Evolutionary conservation across 495 filamentous ascomycete genomes (phyloP).

Genomic region (Emericellopsis terricola): DNA sequence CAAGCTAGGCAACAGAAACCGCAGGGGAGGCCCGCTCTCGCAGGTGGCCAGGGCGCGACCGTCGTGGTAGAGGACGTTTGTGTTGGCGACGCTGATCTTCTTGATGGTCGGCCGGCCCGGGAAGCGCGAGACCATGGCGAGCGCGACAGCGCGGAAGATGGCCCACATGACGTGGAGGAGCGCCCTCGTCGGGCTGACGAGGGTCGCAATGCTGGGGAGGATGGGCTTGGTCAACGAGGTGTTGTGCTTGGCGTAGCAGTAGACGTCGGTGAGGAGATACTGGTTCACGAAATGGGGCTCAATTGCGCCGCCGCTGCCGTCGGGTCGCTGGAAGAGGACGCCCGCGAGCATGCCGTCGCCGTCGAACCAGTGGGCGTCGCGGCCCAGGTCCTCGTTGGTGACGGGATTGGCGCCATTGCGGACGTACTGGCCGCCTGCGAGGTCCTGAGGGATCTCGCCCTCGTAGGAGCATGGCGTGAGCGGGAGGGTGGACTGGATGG

Average conservation of each 20-base stretch:
- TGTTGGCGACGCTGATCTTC: slow-evolving; percentile 49
- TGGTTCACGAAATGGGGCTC: slow-evolving; percentile 44
- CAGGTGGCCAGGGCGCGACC: slow-evolving; percentile 45
- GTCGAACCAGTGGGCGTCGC: slow-evolving; percentile 51
- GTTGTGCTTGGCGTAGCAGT: slow-evolving; percentile 27
- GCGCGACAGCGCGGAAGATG: slow-evolving; percentile 30
- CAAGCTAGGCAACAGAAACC: slow-evolving; percentile 37
- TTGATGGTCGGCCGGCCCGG: slow-evolving; percentile 36
- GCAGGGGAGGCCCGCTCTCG: slow-evolving; percentile 48
- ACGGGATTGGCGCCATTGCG: slow-evolving; percentile 53
- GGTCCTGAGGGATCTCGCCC: slow-evolving; percentile 37
- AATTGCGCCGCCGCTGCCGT: slow-evolving; percentile 12
- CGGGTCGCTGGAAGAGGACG: slow-evolving; percentile 29
- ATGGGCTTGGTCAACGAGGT: background rate
- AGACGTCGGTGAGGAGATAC: slow-evolving; percentile 45
- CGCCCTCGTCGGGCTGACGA: background rate
- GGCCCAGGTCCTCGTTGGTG: slow-evolving; percentile 32
- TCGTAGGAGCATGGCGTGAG: slow-evolving; percentile 31
- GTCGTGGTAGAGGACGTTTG: slow-evolving; percentile 42
- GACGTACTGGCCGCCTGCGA: slow-evolving; percentile 46
- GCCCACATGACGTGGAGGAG: slow-evolving; percentile 15
- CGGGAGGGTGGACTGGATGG: slow-evolving; percentile 27
- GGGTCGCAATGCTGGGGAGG: background rate
- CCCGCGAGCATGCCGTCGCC: slow-evolving; percentile 56
- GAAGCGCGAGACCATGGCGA: slow-evolving; percentile 14